A percentile compares a stretch with the other conserved stretches of the same genome.
These are phyloP conservation scores for Aspergillus spinulosporus DNA, from an alignment of 2,329 filamentous ascomycete species.

Conservation along the genomic window DNA sequence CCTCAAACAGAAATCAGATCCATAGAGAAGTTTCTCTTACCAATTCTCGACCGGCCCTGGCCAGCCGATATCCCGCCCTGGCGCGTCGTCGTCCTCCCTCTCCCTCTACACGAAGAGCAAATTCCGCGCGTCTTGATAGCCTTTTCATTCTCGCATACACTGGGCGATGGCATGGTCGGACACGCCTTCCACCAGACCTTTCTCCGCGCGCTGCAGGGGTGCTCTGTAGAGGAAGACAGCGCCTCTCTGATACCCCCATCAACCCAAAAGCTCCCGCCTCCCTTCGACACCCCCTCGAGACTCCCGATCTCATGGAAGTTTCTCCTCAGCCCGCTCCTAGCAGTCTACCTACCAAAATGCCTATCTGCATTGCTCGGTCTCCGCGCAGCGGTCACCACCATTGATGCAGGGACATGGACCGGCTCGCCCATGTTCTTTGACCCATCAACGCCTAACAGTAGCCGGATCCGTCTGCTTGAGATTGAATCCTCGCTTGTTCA, in stretches of 20 bases:
- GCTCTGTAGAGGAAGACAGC: not conserved
- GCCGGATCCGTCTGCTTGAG: constrained; percentile 34
- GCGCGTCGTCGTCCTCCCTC: constrained; percentile 42
- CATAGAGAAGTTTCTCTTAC: constrained; percentile 29
- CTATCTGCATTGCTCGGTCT: constrained; percentile 37
- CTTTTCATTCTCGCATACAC: constrained; percentile 47
- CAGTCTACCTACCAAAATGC: constrained; percentile 39
- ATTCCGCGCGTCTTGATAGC: constrained; percentile 34
- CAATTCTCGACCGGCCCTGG: constrained; percentile 39
- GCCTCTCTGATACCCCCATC: constrained; percentile 19
- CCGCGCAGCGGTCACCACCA: constrained; percentile 26
- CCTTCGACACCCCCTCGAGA: constrained; percentile 42
- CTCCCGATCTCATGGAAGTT: constrained; percentile 49
- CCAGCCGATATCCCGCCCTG: constrained; percentile 41
- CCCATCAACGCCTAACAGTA: constrained; percentile 23
- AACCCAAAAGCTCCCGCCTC: constrained; percentile 29
- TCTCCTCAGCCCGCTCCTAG: constrained; percentile 44
- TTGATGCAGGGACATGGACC: constrained; percentile 37
- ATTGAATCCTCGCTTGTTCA: constrained; percentile 32
- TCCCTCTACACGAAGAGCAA: constrained; percentile 16
- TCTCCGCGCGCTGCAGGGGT: constrained; percentile 21
- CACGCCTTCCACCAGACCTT: constrained; percentile 47
- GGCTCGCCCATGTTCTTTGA: constrained; percentile 32
- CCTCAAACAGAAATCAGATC: constrained; percentile 13
- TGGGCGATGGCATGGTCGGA: constrained; percentile 48